Evolutionary conservation across 108 stramenopile species (phyloP), one percentile per base, ranked within the genome.

Genomic region (Fistulifera pelliculosa): DNA sequence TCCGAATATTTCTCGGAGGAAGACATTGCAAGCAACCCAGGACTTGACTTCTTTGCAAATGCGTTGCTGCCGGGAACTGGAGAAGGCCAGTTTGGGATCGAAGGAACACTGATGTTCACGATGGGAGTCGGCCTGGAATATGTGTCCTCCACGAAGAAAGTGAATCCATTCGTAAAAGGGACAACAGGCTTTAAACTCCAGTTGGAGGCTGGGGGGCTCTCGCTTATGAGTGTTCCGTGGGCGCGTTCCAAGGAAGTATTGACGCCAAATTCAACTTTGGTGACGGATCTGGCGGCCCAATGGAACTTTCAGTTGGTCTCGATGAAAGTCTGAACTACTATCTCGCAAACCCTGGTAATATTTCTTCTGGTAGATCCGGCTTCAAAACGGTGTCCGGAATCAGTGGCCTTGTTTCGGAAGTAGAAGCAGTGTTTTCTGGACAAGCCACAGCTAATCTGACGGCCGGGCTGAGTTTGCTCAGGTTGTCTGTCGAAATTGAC

Each of bases 281-380:
- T 3, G 24, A 57, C 18, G 52, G 28, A 6, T 3, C 3, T 8
- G 24, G 12, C 16, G 11, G 25, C 15, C 58, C 44, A 15, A 31
- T 71, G 13, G 44, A 2, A 23, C 41, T 71, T 16, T 13, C 17
- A n/a, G 35, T 61, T 38, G 64, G 70, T 16, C 55, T 71, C 13
- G 40, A 65, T 26, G n/a, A n/a, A 18, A 38, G 19, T 6, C 11
- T 61, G 47, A 71, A 71, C 52, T 71, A 71, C 43, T 65, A 61
- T 41, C 44, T 71, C 38, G 47, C 52, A 27, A 38, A 43, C 27
- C 25, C 54, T 18, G 31, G 14, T 18, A 19, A 28, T 41, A 41
- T 15, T 1, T 45, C 44, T 17, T 43, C 52, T 41, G 31, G 8
- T 8, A 35, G 31, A 35, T 3, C 3, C 31, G 31, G 31, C 31